These are phyloP conservation scores for Candolleomyces aberdarensis DNA, from an alignment of 768 basidiomycete species.

Conservation along the genomic window DNA sequence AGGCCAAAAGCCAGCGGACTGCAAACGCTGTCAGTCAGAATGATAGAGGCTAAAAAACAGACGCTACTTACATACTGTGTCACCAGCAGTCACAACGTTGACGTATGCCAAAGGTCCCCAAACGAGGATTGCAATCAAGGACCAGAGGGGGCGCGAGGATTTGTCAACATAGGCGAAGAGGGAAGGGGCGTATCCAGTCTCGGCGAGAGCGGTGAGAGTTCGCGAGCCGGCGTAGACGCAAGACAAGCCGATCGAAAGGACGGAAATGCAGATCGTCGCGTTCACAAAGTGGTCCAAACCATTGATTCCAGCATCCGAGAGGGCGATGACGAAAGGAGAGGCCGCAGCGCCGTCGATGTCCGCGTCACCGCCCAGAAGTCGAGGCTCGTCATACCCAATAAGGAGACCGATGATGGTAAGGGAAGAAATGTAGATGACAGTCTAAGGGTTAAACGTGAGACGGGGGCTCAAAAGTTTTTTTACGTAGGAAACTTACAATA, in stretches of 20 bases:
- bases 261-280: slow-evolving; percentile 42
- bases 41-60: not conserved
- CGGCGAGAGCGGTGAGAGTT: slow-evolving; percentile 43
- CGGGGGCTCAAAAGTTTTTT: not conserved
- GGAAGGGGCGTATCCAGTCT: slow-evolving; percentile 44
- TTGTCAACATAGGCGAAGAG: slow-evolving; percentile 45
- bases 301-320: slow-evolving; percentile 36
- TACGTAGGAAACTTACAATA: slow-evolving; percentile 17
- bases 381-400: slow-evolving; percentile 33
- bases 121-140: slow-evolving; percentile 32
- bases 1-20: slow-evolving; percentile 43
- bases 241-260: slow-evolving; percentile 43
- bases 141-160: slow-evolving; percentile 39
- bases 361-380: slow-evolving; percentile 28
- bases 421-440: slow-evolving; percentile 42
- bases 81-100: slow-evolving; percentile 28
- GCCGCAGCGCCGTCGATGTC: slow-evolving; percentile 32
- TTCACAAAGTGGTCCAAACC: slow-evolving; percentile 45
- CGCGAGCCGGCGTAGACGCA: slow-evolving; percentile 45
- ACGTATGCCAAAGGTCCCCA: slow-evolving; percentile 40
- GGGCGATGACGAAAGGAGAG: slow-evolving; percentile 46
- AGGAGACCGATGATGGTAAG: slow-evolving; percentile 42
- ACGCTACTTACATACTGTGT: slow-evolving; percentile 33
- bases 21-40: not conserved
- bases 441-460: slow-evolving; percentile 7